Evolutionary conservation across 257 asterid species (phyloP).

Genomic region (Solanum sitiens): DNA sequence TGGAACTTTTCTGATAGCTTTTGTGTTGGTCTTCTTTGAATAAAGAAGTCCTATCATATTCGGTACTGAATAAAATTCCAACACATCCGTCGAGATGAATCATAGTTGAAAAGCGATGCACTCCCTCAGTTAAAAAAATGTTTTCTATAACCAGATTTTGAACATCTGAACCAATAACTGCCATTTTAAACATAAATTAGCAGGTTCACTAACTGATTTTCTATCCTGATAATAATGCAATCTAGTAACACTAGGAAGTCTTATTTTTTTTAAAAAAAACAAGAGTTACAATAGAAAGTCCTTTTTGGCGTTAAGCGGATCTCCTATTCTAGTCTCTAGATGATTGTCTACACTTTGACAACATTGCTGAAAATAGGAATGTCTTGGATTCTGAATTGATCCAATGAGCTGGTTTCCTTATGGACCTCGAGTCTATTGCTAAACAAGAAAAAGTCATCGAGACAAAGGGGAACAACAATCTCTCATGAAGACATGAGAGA

Average conservation of each 20-base stretch:
- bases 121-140: neutral
- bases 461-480: neutral
- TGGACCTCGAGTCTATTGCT: neutral
- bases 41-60: neutral
- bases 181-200: neutral
- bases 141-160: neutral
- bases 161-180: neutral
- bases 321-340: neutral
- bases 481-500: neutral
- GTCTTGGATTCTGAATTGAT: neutral
- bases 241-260: neutral
- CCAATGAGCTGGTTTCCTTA: neutral
- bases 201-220: neutral
- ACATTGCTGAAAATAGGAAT: neutral
- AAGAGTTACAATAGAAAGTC: neutral
- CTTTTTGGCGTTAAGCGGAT: neutral
- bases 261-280: no score
- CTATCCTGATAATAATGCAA: neutral
- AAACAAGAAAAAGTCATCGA: neutral
- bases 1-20: neutral
- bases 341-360: neutral
- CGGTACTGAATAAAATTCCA: neutral
- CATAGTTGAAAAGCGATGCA: neutral
- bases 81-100: neutral
- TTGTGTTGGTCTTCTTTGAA: neutral